Percentiles rank a stretch among this genome's conserved stretches.
phyloP scores from a whole-genome alignment of 208 protist species.

The Trypanosoma cruzi region DNA sequence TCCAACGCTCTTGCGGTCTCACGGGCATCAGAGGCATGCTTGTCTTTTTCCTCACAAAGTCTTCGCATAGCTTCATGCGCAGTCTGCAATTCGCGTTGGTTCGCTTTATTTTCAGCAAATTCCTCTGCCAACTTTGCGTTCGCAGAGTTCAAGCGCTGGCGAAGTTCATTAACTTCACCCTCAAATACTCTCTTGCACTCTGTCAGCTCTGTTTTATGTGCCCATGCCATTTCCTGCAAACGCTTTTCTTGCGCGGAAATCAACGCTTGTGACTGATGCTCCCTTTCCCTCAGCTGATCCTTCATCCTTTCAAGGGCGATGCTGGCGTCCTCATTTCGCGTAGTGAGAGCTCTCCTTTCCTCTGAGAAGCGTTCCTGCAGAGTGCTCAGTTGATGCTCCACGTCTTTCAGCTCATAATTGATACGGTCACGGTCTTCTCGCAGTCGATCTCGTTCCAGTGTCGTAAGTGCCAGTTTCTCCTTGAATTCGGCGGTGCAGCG shows the following conservation, averaged over 20 bases:
- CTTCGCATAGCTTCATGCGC: conserved; percentile 34
- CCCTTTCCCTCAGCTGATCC: conserved; percentile 52
- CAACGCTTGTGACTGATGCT: conserved; percentile 44
- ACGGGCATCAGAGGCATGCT: conserved; percentile 14
- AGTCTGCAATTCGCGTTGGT: conserved; percentile 18
- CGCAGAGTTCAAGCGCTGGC: conserved; percentile 45
- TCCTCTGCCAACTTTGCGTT: conserved; percentile 47
- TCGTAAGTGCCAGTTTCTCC: conserved; percentile 42
- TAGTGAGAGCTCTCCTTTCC: conserved; percentile 35
- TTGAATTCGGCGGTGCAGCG: conserved; percentile 30
- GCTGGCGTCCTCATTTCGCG: conserved; percentile 41
- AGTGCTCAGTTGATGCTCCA: conserved; percentile 40
- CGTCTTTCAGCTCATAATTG: conserved; percentile 42
- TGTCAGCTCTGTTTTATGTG: conserved; percentile 31
- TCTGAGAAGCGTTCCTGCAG: conserved; percentile 32
- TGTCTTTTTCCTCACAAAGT: conserved; percentile 19
- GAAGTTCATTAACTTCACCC: conserved; percentile 49
- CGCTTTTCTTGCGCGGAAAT: conserved; percentile 43
- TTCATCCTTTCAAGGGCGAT: conserved; percentile 33
- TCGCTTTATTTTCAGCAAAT: conserved; percentile 7
- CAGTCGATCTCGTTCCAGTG: conserved; percentile 19
- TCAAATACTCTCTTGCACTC: conserved; percentile 39
- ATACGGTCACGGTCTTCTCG: conserved; percentile 50
- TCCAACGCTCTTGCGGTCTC: conserved; percentile 3
- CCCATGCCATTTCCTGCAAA: conserved; percentile 44